A percentile compares a stretch with the other conserved stretches of the same genome.
phyloP scores from a whole-genome alignment of 192 early-diverging fungal species.

The Phlyctochytrium arcticum region DNA sequence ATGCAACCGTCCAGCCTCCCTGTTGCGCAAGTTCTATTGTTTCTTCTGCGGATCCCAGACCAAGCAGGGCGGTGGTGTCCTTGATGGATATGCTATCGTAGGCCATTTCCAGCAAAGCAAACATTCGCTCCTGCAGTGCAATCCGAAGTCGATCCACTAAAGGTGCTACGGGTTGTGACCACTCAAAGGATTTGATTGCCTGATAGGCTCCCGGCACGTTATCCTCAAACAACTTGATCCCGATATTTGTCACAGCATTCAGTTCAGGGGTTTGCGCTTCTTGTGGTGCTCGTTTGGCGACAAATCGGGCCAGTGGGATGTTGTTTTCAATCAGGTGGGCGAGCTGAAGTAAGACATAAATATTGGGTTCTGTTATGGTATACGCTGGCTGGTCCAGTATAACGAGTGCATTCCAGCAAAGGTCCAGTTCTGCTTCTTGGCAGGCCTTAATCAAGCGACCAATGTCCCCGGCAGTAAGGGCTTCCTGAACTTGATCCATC shows the following conservation, averaged over 20 bases:
- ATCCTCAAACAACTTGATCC: neutral
- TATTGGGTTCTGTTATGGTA: neutral
- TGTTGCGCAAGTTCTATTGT: neutral
- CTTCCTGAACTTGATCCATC: too few relatives aligned
- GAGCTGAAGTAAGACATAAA: constrained; percentile 1
- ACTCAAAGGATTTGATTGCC: neutral
- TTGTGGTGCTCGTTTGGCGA: constrained; percentile 1
- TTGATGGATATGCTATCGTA: constrained; percentile 1
- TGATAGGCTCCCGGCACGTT: neutral
- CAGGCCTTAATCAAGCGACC: too few relatives aligned
- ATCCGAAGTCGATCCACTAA: neutral
- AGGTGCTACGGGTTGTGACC: neutral
- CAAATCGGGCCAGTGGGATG: constrained; percentile 1
- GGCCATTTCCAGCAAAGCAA: neutral
- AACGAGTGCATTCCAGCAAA: too few relatives aligned
- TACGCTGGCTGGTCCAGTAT: too few relatives aligned
- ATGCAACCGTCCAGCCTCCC: neutral
- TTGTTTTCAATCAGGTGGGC: constrained; percentile 7
- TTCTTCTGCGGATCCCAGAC: neutral
- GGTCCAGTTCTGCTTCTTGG: too few relatives aligned
- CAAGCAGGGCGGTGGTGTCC: constrained; percentile 1
- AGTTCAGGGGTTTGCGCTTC: neutral
- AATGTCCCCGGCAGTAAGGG: too few relatives aligned
- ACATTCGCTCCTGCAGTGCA: neutral
- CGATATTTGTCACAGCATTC: neutral